A percentile compares a stretch with the other conserved stretches of the same genome.
These are phyloP conservation scores for Pseudomonodictys pantanalensis DNA, from an alignment of 495 filamentous ascomycete genomes.

Conservation along the genomic window DNA sequence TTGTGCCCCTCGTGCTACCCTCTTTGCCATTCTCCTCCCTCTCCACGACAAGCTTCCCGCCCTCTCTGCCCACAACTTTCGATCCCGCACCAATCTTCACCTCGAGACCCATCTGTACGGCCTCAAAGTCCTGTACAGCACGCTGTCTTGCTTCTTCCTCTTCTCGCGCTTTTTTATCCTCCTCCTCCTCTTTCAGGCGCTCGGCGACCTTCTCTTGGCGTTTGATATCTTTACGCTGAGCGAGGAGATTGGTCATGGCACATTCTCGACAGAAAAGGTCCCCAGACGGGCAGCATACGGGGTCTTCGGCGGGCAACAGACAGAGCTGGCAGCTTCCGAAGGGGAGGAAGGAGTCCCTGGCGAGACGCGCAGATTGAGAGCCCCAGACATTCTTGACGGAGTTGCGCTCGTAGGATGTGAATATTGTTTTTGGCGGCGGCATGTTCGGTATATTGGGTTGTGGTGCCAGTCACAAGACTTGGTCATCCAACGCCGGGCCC, in stretches of 20 bases:
- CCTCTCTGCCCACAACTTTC: slow-evolving; percentile 43
- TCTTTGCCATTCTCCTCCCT: slow-evolving; percentile 32
- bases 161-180: slow-evolving; percentile 50
- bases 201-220: slow-evolving; percentile 68
- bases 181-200: slow-evolving; percentile 51
- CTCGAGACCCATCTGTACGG: slow-evolving; percentile 64
- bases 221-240: slow-evolving; percentile 92
- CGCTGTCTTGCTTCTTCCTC: slow-evolving; percentile 56
- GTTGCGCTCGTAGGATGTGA: slow-evolving; percentile 86
- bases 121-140: slow-evolving; percentile 46
- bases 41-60: slow-evolving; percentile 47
- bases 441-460: slow-evolving; percentile 86
- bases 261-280: slow-evolving; percentile 98
- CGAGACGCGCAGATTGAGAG: slow-evolving; percentile 77
- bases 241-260: slow-evolving; percentile 82
- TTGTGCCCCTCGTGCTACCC: slow-evolving; percentile 49
- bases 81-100: slow-evolving; percentile 46
- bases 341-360: slow-evolving; percentile 87
- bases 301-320: slow-evolving; percentile 75
- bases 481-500: too few species aligned
- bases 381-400: slow-evolving; percentile 78
- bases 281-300: slow-evolving; percentile 73
- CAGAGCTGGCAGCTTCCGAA: slow-evolving; percentile 91
- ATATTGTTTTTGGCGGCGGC: slow-evolving; percentile 55
- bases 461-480: too few species aligned